These are phyloP conservation scores for Forsythia suspensa DNA, from an alignment of 257 asterid species.

Conservation along the genomic window DNA sequence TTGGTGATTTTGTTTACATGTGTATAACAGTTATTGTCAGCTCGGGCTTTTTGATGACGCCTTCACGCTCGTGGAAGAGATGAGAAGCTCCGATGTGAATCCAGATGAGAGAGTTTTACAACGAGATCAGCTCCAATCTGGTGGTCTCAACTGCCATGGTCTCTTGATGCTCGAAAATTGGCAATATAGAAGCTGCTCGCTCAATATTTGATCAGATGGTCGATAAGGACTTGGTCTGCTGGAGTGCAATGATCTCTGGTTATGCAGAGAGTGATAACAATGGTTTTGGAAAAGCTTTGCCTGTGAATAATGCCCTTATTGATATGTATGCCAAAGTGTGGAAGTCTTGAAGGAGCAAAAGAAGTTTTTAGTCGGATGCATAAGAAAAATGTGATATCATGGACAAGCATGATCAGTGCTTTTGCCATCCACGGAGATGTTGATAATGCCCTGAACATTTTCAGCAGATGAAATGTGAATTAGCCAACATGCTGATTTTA, in stretches of 20 bases:
- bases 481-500: conserved; percentile 18
- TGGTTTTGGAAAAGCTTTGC: conserved; percentile 59
- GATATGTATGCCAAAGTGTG: conserved; percentile 85
- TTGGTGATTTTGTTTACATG: conserved; percentile 14
- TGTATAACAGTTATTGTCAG: conserved; percentile 62
- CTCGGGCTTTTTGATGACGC: conserved; percentile 53
- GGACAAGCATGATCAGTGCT: conserved; percentile 73
- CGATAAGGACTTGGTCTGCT: conserved; percentile 63
- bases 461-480: conserved; percentile 52
- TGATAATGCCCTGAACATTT: conserved; percentile 48
- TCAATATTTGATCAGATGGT: conserved; percentile 50
- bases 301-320: conserved; percentile 65
- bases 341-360: conserved; percentile 57
- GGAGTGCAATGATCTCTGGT: conserved; percentile 87
- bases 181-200: conserved; percentile 59
- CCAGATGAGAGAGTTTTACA: conserved; percentile 57
- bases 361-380: conserved; percentile 45
- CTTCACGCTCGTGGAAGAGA: conserved; percentile 55
- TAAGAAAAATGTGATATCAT: conserved; percentile 64
- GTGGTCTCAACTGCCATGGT: conserved; percentile 73
- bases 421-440: conserved; percentile 69
- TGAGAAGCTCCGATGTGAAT: conserved; percentile 46
- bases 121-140: conserved; percentile 54
- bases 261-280: conserved; percentile 63
- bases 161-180: conserved; percentile 58